phyloP scores from a whole-genome alignment of 306 rosid species.

The Hippophae gyantsensis region DNA sequence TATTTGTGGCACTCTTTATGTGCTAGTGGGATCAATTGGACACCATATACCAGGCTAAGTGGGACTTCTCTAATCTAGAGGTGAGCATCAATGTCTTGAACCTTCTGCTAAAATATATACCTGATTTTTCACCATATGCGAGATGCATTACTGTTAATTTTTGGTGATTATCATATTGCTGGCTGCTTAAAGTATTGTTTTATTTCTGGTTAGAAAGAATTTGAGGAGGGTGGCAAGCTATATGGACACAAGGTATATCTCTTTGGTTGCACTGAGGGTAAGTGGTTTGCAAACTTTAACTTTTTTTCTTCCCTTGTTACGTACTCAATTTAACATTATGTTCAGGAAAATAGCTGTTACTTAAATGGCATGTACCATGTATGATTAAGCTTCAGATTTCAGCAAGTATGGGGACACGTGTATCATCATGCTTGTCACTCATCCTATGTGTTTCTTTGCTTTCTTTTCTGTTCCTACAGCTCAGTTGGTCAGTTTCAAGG shows the following conservation, averaged over 20 bases:
- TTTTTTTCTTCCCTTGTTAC: background rate
- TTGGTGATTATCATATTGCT: constrained; percentile 1
- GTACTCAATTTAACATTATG: no score
- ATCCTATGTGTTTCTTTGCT: background rate
- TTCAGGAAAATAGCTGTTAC: no score
- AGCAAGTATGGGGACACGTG: no score
- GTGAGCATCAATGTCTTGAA: constrained; percentile 10
- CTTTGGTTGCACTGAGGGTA: constrained; percentile 75
- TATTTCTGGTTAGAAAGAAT: constrained; percentile 41
- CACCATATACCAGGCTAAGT: constrained; percentile 27
- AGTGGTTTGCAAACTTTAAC: constrained; percentile 25
- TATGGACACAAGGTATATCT: constrained; percentile 64
- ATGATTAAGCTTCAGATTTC: no score
- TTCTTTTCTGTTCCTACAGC: constrained; percentile 43
- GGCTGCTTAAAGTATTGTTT: constrained; percentile 2
- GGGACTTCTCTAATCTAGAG: constrained; percentile 45
- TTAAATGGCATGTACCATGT: no score
- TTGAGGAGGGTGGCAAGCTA: constrained; percentile 68
- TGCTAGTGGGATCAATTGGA: constrained; percentile 40
- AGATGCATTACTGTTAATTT: no score
- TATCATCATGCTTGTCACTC: no score
- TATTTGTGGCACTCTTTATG: background rate
- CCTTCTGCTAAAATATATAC: background rate
- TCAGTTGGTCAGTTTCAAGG: constrained; percentile 55
- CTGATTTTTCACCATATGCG: background rate